Base-by-base conservation (phyloP, 768 basidiomycete genomes). In the Collybiopsis confluens region DNA sequence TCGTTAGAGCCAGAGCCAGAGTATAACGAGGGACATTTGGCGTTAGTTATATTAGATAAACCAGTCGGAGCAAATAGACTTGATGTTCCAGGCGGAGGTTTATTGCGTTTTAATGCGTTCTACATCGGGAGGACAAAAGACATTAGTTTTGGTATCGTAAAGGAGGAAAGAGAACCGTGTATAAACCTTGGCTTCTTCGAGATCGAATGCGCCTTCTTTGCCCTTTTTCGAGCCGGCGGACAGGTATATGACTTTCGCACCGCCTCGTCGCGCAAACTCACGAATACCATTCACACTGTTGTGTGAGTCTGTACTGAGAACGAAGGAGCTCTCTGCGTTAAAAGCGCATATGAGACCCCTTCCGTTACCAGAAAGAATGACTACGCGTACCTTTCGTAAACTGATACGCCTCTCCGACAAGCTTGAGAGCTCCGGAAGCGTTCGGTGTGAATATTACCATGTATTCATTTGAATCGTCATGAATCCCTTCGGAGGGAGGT, bases 261-360 rank as follows among this genome's bases (percentile, higher is more conserved):
- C 82, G 40, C 75, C 74, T 54, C 70, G 67, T 11, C 64, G 63
- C 0, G 89, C 88, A 61, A 81, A 92, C 68, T 87, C 77, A 40
- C 90, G 78, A 55, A 92, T 86, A 8, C 90, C 90, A 59, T 92
- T 86, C 18, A 92, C 83, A 56, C 88, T 90, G 62, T 91, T 92
- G 65, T 93, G 91, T 6, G 88, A 86, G 67, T 93, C 90, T 15
- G 78, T 75, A 18, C 86, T 80, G 52, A 92, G 81, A 46, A 92
- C 77, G 61, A 83, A 85, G 43, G 67, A 68, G 47, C 83, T 79
- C n/a, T 73, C 77, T 36, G 70, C n/a, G n/a, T n/a, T n/a, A n/a
- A n/a, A n/a, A n/a, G n/a, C n/a, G n/a, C n/a, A n/a, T n/a, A n/a
- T n/a, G n/a, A n/a, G n/a, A n/a, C n/a, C n/a, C n/a, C n/a, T n/a